These are phyloP conservation scores for Apiospora hydei DNA, from an alignment of 2,329 filamentous ascomycete genomes.

Conservation along the genomic window DNA sequence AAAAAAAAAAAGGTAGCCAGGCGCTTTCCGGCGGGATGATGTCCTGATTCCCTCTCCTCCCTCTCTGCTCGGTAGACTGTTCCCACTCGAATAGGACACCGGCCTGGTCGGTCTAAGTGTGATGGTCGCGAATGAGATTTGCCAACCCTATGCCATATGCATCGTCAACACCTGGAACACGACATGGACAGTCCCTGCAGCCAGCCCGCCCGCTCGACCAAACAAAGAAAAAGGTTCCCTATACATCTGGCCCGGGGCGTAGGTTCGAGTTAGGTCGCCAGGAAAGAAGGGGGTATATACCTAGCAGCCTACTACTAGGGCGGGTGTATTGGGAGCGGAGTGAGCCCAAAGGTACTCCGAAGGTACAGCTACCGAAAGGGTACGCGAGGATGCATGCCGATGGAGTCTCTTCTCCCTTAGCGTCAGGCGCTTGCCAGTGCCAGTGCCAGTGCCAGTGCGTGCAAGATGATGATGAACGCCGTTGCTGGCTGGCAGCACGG, in stretches of 20 bases:
- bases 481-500: background rate
- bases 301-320: too few species aligned
- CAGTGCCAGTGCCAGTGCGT: background rate
- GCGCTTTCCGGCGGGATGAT: conserved; percentile 20
- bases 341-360: background rate
- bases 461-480: background rate
- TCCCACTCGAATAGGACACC: conserved; percentile 14
- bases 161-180: background rate
- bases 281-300: background rate
- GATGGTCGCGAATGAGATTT: conserved; percentile 20
- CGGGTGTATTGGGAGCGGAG: conserved; percentile 4
- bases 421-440: conserved; percentile 6
- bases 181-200: conserved; percentile 8
- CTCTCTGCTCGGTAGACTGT: background rate
- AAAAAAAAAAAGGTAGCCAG: background rate
- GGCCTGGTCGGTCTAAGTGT: conserved; percentile 1
- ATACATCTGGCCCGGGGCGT: background rate
- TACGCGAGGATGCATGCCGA: conserved; percentile 12
- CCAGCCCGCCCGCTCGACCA: background rate
- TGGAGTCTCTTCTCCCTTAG: conserved; percentile 1
- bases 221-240: background rate
- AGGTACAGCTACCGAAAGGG: conserved; percentile 11
- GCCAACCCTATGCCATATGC: background rate
- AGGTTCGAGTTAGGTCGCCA: background rate
- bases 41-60: background rate